phyloP scores from a whole-genome alignment of 257 asterid species.

The Solanum chiquidenum region DNA sequence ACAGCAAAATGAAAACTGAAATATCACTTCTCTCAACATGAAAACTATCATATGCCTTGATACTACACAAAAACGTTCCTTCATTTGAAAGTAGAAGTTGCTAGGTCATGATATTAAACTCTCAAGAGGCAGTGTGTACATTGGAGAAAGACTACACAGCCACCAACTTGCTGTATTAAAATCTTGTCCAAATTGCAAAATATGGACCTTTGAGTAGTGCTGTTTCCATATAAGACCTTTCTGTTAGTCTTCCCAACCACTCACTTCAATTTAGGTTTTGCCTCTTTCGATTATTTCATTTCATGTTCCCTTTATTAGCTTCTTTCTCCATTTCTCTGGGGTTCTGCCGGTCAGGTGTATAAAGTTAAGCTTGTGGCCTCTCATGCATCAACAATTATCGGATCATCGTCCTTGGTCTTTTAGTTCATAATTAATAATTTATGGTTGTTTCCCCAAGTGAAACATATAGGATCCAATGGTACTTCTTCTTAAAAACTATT shows the following conservation, averaged over 20 bases:
- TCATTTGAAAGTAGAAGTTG: not conserved
- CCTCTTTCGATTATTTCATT: not conserved
- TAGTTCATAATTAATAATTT: not conserved
- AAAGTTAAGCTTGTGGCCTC: not conserved
- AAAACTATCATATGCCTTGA: not conserved
- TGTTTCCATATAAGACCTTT: not conserved
- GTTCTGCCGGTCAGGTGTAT: not conserved
- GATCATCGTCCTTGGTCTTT: not conserved
- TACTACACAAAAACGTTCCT: not conserved
- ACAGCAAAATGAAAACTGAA: not conserved
- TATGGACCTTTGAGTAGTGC: not conserved
- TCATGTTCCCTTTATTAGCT: not conserved
- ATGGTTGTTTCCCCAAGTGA: not conserved
- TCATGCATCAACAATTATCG: not conserved
- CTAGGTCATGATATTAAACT: not conserved
- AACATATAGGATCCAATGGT: not conserved
- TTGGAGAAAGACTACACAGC: not conserved
- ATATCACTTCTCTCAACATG: not conserved
- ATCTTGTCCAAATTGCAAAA: not conserved
- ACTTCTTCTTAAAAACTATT: not conserved
- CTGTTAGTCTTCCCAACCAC: not conserved
- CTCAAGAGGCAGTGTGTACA: not conserved
- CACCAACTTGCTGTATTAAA: not conserved
- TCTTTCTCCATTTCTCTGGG: not conserved
- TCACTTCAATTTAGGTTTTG: not conserved